Evolutionary conservation across 2,329 filamentous ascomycete genomes (phyloP).

Genomic region (Exophiala xenobiotica): DNA sequence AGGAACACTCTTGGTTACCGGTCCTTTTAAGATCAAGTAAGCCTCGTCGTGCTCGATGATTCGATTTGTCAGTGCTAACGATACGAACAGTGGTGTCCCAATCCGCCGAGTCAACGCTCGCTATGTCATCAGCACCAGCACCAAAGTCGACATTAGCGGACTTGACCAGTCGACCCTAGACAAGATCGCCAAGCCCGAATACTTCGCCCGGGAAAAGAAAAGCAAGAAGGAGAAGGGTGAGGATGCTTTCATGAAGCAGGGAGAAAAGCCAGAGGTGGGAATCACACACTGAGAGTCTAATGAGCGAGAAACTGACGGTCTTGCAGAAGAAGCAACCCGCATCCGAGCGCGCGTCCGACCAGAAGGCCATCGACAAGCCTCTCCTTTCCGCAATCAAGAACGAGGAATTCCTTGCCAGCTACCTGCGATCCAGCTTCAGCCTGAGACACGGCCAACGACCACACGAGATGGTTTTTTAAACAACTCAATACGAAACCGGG

Average conservation of each 20-base stretch:
- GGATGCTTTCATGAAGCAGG: slow-evolving; percentile 99
- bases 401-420: slow-evolving; percentile 88
- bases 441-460: slow-evolving; percentile 99
- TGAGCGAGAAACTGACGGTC: slow-evolving; percentile 38
- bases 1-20: slow-evolving; percentile 97
- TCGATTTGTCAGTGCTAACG: too few relatives aligned
- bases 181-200: slow-evolving; percentile 86
- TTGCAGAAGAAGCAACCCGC: slow-evolving; percentile 92
- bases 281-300: slow-evolving; percentile 3
- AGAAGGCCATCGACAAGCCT: slow-evolving; percentile 98
- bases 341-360: slow-evolving; percentile 89
- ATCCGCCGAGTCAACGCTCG: slow-evolving; percentile 68
- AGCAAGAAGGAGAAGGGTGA: slow-evolving; percentile 89
- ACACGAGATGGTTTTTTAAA: slow-evolving; percentile 99
- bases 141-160: slow-evolving; percentile 63
- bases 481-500: slow-evolving; percentile 14
- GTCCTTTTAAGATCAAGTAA: slow-evolving; percentile 99
- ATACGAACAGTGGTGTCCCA: slow-evolving; percentile 95
- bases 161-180: slow-evolving; percentile 70
- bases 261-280: slow-evolving; percentile 93
- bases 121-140: slow-evolving; percentile 53
- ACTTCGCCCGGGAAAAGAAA: slow-evolving; percentile 95
- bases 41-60: too few relatives aligned
- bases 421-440: slow-evolving; percentile 95
- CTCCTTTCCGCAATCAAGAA: slow-evolving; percentile 97